Base-by-base conservation (phyloP, 2,329 filamentous ascomycete species). In the Teratosphaeria gauchensis region DNA sequence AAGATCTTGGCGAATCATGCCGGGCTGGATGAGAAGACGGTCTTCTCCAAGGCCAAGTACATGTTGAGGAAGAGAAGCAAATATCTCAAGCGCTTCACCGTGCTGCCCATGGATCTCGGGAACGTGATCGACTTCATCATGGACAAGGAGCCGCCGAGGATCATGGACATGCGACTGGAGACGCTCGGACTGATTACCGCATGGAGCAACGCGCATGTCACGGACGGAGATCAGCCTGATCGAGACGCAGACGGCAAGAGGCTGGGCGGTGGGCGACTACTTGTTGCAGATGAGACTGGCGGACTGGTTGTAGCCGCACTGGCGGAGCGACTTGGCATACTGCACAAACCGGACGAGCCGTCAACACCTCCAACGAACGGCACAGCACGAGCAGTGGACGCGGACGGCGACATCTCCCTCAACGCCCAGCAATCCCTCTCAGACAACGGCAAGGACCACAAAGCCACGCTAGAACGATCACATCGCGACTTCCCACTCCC, bases 41-140 rank as follows among this genome's bases (percentile, higher is more conserved):
- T 85, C 0, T 99, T 95, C 69, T 95, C 91, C 2, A 78, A 96
- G 59, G 92, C 92, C 51, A 99, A 99, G 74, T 99, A 99, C 75
- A 96, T 94, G 69, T 78, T 97, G 19, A 81, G 95, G 53, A 99
- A 99, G 77, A 88, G 89, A 63, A 92, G 87, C 71, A 99, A 99
- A 75, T 97, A 95, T 72, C 82, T 97, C 63, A 86, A 88, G 67
- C 82, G 91, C 12, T 97, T 99, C 69, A 90, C 88, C 0, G 84
- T 94, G 1, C 73, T 95, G 56, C 92, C 92, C 0, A 76, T 97
- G 65, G 91, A 96, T 69, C 84, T 95, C 14, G 81, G 85, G 0
- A 81, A 84, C 63, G 77, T 97, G 62, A 84, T 85, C 21, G 83
- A 90, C 65, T 95, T 88, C 78, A 75, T 96, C 55, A 80, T 87